Evolutionary conservation across 2,329 filamentous ascomycete genomes (phyloP).

Genomic region (Penicillium fuscoglaucum): DNA sequence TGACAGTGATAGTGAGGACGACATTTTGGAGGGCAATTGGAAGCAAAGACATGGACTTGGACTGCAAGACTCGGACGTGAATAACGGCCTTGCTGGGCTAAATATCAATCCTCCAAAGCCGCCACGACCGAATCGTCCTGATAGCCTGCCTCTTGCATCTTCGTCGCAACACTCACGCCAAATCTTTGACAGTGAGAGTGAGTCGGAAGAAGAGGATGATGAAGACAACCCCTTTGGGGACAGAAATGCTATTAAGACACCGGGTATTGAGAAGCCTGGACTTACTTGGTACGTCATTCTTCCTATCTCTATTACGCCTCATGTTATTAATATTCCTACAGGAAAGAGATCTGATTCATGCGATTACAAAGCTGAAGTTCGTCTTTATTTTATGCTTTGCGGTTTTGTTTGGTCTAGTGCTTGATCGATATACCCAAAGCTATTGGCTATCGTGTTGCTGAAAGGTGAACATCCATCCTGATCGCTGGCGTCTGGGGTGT

Average conservation of each 20-base stretch:
- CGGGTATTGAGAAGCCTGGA: slow-evolving; percentile 33
- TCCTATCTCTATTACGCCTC: not conserved
- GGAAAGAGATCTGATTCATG: slow-evolving; percentile 31
- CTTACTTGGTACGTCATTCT: slow-evolving; percentile 37
- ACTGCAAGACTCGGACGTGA: slow-evolving; percentile 28
- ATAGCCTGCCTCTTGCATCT: slow-evolving; percentile 49
- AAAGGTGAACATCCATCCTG: not conserved
- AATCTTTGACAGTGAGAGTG: slow-evolving; percentile 57
- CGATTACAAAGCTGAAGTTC: not conserved
- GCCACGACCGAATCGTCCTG: slow-evolving; percentile 58
- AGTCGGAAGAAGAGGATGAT: slow-evolving; percentile 64
- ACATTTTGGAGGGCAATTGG: slow-evolving; percentile 41
- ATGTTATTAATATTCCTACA: slow-evolving; percentile 20
- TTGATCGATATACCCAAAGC: slow-evolving; percentile 14
- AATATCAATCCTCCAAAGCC: slow-evolving; percentile 40
- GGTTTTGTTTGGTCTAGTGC: not conserved
- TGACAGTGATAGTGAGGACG: slow-evolving; percentile 65
- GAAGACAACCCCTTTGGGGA: slow-evolving; percentile 89
- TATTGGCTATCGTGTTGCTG: slow-evolving; percentile 8
- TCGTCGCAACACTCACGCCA: slow-evolving; percentile 22
- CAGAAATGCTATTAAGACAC: slow-evolving; percentile 60
- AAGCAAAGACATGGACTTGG: slow-evolving; percentile 23
- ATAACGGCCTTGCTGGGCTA: slow-evolving; percentile 37
- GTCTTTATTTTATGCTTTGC: not conserved
- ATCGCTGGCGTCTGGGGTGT: not conserved